Percentiles rank a stretch among this genome's conserved stretches.
Evolutionary conservation across 2,329 filamentous ascomycete genomes (phyloP).

Genomic region (Cladosporium sp.): DNA sequence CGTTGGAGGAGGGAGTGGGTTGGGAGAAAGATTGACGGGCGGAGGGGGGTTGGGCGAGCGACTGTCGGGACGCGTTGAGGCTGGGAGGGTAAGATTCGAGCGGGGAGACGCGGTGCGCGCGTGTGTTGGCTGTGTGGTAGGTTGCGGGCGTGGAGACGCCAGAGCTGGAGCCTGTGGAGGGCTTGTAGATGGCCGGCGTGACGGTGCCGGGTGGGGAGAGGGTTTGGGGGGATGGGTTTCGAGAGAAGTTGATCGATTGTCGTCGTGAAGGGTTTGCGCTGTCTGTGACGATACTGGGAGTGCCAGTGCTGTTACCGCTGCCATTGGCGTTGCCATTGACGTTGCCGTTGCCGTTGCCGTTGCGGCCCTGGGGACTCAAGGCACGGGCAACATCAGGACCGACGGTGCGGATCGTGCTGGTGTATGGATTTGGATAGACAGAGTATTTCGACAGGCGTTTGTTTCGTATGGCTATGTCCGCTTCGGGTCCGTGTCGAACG

Average conservation of each 20-base stretch:
- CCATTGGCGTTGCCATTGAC: background rate
- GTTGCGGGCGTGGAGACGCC: conserved; percentile 7
- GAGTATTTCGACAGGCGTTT: conserved; percentile 7
- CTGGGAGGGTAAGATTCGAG: background rate
- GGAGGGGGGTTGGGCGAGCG: background rate
- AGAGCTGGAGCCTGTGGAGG: background rate
- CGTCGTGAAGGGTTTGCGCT: conserved; percentile 1
- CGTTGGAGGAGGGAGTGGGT: conserved; percentile 1
- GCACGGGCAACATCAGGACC: conserved; percentile 1
- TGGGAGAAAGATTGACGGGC: background rate
- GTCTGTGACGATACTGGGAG: background rate
- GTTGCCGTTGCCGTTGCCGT: background rate
- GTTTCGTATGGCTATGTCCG: conserved; percentile 3
- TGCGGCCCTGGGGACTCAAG: background rate
- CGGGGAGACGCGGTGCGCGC: background rate
- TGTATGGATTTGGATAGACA: conserved; percentile 4
- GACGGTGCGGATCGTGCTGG: conserved; percentile 6
- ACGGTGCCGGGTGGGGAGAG: background rate
- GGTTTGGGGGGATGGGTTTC: background rate
- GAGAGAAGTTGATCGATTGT: conserved; percentile 8
- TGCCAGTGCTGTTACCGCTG: too few species aligned
- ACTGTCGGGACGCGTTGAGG: background rate
- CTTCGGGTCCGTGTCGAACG: conserved; percentile 1
- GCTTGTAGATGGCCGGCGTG: conserved; percentile 5
- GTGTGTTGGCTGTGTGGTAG: conserved; percentile 6